These are phyloP conservation scores for Colletotrichum aenigma DNA, from an alignment of 2,329 filamentous ascomycete species.

Conservation along the genomic window DNA sequence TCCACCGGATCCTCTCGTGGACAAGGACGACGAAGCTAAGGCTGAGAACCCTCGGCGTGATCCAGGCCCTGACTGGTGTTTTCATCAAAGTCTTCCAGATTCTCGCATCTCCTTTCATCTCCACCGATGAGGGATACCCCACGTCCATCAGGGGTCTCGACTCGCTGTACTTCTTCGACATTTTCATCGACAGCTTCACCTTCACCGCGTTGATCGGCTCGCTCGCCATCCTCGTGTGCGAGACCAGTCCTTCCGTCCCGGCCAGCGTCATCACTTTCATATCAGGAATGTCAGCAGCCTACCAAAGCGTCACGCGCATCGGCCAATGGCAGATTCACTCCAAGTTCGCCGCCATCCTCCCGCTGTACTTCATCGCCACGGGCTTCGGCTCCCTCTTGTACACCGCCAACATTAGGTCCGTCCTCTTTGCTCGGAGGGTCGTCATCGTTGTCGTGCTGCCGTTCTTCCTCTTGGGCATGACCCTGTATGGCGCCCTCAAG, in stretches of 20 bases:
- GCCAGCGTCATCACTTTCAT: conserved; percentile 47
- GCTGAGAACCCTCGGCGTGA: conserved; percentile 47
- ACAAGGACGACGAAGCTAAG: conserved; percentile 50
- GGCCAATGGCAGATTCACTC: conserved; percentile 52
- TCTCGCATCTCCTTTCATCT: conserved; percentile 30
- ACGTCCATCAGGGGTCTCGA: conserved; percentile 37
- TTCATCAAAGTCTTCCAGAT: conserved; percentile 41
- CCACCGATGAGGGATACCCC: conserved; percentile 23
- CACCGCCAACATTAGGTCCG: conserved; percentile 43
- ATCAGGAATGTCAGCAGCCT: conserved; percentile 40
- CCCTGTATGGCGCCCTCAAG: conserved; percentile 39
- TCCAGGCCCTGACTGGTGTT: conserved; percentile 45
- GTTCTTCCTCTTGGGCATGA: conserved; percentile 37
- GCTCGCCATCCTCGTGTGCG: conserved; percentile 49
- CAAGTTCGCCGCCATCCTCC: conserved; percentile 36
- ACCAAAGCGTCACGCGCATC: conserved; percentile 38
- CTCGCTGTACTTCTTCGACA: conserved; percentile 52
- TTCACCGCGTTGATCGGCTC: conserved; percentile 50
- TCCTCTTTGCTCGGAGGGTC: conserved; percentile 47
- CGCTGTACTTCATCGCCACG: conserved; percentile 40
- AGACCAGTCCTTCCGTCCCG: conserved; percentile 48
- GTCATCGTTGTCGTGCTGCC: conserved; percentile 42
- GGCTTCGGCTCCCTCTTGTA: conserved; percentile 50
- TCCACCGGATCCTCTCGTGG: conserved; percentile 59
- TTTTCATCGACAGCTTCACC: conserved; percentile 51